Conservation (phyloP, 78 protist genomes). For the Dictyostelium purpureum region DNA sequence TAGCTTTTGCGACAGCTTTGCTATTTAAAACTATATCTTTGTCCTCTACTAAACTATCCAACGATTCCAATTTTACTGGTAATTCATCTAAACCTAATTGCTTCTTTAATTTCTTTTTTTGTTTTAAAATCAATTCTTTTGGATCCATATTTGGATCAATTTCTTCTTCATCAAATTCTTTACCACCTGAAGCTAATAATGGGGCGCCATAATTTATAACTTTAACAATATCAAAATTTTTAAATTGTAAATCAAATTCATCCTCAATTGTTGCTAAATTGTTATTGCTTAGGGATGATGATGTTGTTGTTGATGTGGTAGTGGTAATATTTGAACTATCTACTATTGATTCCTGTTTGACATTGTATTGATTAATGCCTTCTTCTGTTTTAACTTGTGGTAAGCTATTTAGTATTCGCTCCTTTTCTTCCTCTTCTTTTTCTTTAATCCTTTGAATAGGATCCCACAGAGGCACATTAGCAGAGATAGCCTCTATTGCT, state of each 20-base stretch:
- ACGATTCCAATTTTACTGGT: background rate
- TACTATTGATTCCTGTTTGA: background rate
- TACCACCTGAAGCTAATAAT: slow-evolving; percentile 67
- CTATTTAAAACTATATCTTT: slow-evolving; percentile 22
- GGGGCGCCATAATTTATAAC: slow-evolving; percentile 72
- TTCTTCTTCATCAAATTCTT: slow-evolving; percentile 20
- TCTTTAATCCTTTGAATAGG: slow-evolving; percentile 1
- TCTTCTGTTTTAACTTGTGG: background rate
- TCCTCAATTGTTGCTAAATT: background rate
- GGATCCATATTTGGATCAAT: slow-evolving; percentile 28
- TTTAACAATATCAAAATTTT: slow-evolving; percentile 73
- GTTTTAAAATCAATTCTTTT: slow-evolving; percentile 32
- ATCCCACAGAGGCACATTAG: slow-evolving; percentile 71
- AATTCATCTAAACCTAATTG: slow-evolving; percentile 49
- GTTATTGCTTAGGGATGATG: background rate
- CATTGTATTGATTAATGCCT: background rate
- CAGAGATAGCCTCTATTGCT: slow-evolving; percentile 74
- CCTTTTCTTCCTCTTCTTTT: background rate
- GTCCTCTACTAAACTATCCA: slow-evolving; percentile 1
- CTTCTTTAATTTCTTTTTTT: slow-evolving; percentile 15
- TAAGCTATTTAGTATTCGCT: background rate
- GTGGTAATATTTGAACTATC: background rate
- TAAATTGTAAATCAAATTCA: slow-evolving; percentile 58
- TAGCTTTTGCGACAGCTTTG: background rate
- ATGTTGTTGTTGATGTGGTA: background rate